Percentiles rank a stretch among this genome's conserved stretches.
Evolutionary conservation across 2,329 filamentous ascomycete species (phyloP).

Genomic region (Septoria petroselini): DNA sequence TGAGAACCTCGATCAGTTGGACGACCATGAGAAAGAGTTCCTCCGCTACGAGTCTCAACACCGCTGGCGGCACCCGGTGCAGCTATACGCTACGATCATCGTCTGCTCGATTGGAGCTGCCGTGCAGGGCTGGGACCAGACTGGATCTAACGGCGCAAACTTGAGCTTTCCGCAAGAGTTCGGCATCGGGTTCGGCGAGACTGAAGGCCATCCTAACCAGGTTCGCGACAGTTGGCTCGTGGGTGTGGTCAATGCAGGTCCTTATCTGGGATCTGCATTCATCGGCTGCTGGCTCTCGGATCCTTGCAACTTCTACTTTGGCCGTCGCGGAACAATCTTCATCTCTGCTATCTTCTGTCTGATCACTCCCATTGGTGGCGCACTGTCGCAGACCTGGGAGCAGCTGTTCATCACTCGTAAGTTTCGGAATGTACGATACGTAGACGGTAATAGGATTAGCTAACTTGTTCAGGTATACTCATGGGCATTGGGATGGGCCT

Average conservation of each 20-base stretch:
- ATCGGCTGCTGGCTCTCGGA: slow-evolving; percentile 41
- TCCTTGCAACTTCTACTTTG: slow-evolving; percentile 39
- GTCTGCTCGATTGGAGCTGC: slow-evolving; percentile 53
- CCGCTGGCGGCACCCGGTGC: slow-evolving; percentile 50
- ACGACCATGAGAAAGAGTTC: slow-evolving; percentile 42
- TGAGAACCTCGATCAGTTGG: slow-evolving; percentile 45
- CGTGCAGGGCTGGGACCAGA: slow-evolving; percentile 42
- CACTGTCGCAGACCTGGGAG: slow-evolving; percentile 54
- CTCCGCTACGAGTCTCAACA: slow-evolving; percentile 48
- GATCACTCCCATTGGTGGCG: slow-evolving; percentile 66
- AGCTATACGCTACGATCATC: slow-evolving; percentile 52
- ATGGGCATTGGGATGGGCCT: slow-evolving; percentile 46
- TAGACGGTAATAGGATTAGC: too few relatives aligned
- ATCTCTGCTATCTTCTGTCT: slow-evolving; percentile 55
- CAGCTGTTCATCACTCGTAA: slow-evolving; percentile 43
- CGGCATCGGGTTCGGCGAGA: slow-evolving; percentile 31
- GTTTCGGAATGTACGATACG: too few relatives aligned
- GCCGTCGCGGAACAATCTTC: slow-evolving; percentile 42
- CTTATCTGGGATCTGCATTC: slow-evolving; percentile 48
- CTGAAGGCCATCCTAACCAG: slow-evolving; percentile 35
- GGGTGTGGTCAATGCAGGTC: slow-evolving; percentile 63
- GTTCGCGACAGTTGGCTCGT: slow-evolving; percentile 56
- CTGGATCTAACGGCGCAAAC: slow-evolving; percentile 51
- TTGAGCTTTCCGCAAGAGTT: slow-evolving; percentile 47
- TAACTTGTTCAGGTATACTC: too few relatives aligned